Percentiles rank a stretch among this genome's conserved stretches.
Evolutionary conservation across 768 basidiomycete genomes (phyloP).

Genomic region (Boletus tylopilopsis): DNA sequence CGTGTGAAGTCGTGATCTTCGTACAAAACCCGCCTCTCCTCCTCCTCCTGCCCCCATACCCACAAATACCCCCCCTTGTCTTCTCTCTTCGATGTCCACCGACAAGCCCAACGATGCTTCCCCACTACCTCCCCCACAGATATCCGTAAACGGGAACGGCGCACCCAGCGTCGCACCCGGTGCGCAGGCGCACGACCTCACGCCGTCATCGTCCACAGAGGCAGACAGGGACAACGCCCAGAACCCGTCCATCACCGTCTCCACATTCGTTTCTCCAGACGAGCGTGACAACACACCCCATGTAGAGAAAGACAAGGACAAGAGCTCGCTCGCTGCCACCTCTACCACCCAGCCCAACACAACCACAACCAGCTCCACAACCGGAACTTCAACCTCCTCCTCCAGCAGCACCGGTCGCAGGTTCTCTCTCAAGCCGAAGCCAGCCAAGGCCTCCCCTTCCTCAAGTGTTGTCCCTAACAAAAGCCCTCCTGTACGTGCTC

Average conservation of each 20-base stretch:
- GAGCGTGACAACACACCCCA: conserved; percentile 31
- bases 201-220: conserved; percentile 31
- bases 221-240: conserved; percentile 35
- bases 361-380: conserved; percentile 18
- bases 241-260: conserved; percentile 33
- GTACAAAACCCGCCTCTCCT: conserved; percentile 28
- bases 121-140: conserved; percentile 14
- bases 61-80: conserved; percentile 20
- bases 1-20: conserved; percentile 29
- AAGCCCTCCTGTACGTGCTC: conserved; percentile 31
- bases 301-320: conserved; percentile 42
- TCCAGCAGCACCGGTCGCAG: conserved; percentile 22
- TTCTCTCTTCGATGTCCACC: not conserved
- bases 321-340: conserved; percentile 43
- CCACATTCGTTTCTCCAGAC: conserved; percentile 31
- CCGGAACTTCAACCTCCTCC: conserved; percentile 21
- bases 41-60: conserved; percentile 22
- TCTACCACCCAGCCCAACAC: conserved; percentile 41
- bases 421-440: conserved; percentile 30
- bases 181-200: conserved; percentile 28
- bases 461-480: conserved; percentile 23
- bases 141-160: conserved; percentile 27
- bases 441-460: conserved; percentile 13
- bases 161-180: conserved; percentile 15
- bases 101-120: conserved; percentile 24